These are phyloP conservation scores for Neurospora sp. DNA, from an alignment of 495 filamentous ascomycete genomes.

Conservation along the genomic window DNA sequence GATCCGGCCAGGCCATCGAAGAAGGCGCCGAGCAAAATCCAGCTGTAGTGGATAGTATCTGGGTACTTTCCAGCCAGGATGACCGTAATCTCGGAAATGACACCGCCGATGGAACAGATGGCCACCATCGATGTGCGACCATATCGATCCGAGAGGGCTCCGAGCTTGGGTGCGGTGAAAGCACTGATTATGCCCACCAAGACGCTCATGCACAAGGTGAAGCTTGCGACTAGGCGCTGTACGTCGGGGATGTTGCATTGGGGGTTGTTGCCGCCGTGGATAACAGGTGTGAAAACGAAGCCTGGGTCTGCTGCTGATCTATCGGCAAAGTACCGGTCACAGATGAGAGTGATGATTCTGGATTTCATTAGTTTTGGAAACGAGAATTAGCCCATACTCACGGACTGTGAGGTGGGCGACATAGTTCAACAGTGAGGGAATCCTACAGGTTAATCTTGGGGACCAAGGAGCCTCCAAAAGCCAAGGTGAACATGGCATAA, in stretches of 20 bases:
- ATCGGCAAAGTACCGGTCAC: slow-evolving; percentile 66
- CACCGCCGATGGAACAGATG: slow-evolving; percentile 53
- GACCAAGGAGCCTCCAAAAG: slow-evolving; percentile 72
- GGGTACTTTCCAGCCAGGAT: slow-evolving; percentile 67
- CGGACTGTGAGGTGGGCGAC: background rate
- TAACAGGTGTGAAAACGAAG: slow-evolving; percentile 51
- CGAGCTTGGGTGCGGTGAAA: slow-evolving; percentile 70
- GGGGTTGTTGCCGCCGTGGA: slow-evolving; percentile 55
- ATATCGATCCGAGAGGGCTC: slow-evolving; percentile 78
- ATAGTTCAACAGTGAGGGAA: background rate
- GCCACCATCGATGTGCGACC: slow-evolving; percentile 67
- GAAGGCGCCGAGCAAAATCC: slow-evolving; percentile 62
- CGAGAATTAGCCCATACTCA: background rate
- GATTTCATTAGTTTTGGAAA: slow-evolving; percentile 1
- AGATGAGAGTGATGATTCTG: slow-evolving; percentile 67
- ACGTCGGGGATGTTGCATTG: slow-evolving; percentile 67
- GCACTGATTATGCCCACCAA: slow-evolving; percentile 62
- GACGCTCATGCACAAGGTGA: slow-evolving; percentile 63
- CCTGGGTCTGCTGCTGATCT: slow-evolving; percentile 42
- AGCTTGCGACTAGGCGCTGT: slow-evolving; percentile 63
- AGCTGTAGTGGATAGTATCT: slow-evolving; percentile 57
- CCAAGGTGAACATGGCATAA: slow-evolving; percentile 66
- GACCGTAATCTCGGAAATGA: slow-evolving; percentile 62
- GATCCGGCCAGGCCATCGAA: slow-evolving; percentile 79
- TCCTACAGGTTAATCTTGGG: slow-evolving; percentile 63